A percentile compares a stretch with the other conserved stretches of the same genome.
These are phyloP conservation scores for Penicillium steckii DNA, from an alignment of 495 filamentous ascomycete genomes.

Conservation along the genomic window DNA sequence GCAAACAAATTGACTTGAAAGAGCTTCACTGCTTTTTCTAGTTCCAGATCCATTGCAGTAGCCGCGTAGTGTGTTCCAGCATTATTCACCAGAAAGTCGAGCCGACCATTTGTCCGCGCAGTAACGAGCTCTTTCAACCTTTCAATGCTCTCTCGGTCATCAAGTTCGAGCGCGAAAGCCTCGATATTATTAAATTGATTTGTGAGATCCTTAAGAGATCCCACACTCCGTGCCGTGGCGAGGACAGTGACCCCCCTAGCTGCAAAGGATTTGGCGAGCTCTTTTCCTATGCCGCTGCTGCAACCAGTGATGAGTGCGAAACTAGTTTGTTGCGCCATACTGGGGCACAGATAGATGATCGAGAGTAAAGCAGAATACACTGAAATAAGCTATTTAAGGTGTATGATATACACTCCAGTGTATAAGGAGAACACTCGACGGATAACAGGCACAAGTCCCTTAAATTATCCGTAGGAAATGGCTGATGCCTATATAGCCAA, in stretches of 20 bases:
- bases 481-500: no score
- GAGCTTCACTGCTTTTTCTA: slow-evolving; percentile 27
- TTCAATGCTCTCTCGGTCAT: slow-evolving; percentile 6
- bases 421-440: no score
- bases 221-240: slow-evolving; percentile 9
- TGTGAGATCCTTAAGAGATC: slow-evolving; percentile 9
- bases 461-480: no score
- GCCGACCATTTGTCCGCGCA: slow-evolving; percentile 15
- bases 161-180: slow-evolving; percentile 5
- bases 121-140: slow-evolving; percentile 7
- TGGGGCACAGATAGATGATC: no score
- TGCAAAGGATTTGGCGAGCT: slow-evolving; percentile 17
- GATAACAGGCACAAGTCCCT: no score
- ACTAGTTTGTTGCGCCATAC: slow-evolving; percentile 10
- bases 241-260: slow-evolving; percentile 12
- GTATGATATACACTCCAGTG: no score
- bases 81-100: slow-evolving; percentile 43
- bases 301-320: slow-evolving; percentile 19
- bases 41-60: slow-evolving; percentile 32
- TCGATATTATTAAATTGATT: slow-evolving; percentile 4
- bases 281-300: slow-evolving; percentile 17
- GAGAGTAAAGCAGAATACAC: no score
- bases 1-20: slow-evolving; percentile 45
- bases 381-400: no score
- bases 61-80: slow-evolving; percentile 30